Evolutionary conservation across 2,329 filamentous ascomycete genomes (phyloP), one percentile per base, ranked within the genome.

Genomic region (Calonectria hongkongensis): DNA sequence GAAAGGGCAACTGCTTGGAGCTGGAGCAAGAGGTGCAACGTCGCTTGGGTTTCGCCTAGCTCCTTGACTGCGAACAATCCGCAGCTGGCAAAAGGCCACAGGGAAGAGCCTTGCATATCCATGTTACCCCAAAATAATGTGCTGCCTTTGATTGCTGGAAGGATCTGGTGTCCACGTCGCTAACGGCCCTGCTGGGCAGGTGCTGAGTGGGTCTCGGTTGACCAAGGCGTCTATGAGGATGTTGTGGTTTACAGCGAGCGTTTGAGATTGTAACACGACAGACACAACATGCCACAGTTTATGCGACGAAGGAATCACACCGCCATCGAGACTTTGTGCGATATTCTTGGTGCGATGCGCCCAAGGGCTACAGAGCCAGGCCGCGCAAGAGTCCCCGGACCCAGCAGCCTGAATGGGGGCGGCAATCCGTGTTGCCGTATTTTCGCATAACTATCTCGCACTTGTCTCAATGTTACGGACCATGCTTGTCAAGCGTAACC

Each of bases 301-400:
- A 58, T 58, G 54, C 54, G 54, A 33, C 39, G 54, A 58, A 30
- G 33, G 54, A 54, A 33, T 54, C 15, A 41, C 16, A 41, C 16
- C 16, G 39, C 43, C 9, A 21, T n/a, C n/a, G 43, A 47, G 41
- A 43, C 30, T 33, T 33, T 33, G 30, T 33, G 30, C 30, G 30
- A 33, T 33, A 16, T 15, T 15, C 15, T 8, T 9, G 18, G n/a
- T 47, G 43, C 15, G 18, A 47, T 47, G 43, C n/a, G n/a, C 43
- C 6, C 16, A 18, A n/a, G 43, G n/a, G 18, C 43, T 18, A 21
- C 43, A 47, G 43, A 47, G 43, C 15, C 18, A 47, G 43, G 21
- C 43, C 9, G 43, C 18, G n/a, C n/a, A 18, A 47, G 43, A 47
- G 21, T 21, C 21, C 43, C 18, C n/a, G 43, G 43, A 47, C 18